Evolutionary conservation across 768 basidiomycete genomes (phyloP), one percentile per base, ranked within the genome.

Genomic region (Hygrophorus pudorinus): DNA sequence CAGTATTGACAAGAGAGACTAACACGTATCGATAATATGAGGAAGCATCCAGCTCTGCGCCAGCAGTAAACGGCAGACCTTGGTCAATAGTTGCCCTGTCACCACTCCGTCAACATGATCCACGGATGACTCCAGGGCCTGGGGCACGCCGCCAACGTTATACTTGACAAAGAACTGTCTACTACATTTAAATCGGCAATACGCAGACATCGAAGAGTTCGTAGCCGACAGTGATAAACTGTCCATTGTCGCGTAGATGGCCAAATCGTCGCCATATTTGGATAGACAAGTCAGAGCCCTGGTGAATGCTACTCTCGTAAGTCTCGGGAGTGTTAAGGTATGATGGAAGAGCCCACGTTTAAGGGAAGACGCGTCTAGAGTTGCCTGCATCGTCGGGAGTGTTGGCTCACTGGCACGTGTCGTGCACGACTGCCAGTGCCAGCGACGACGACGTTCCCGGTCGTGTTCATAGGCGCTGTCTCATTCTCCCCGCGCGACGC

Each of bases 161-260:
- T 84, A 90, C 46, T 71, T 77, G 18, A 76, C 76, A 57, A 91
- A 91, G 63, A 85, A 88, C 30, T 69, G 63, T 32, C 66, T 73
- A 7, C 68, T 66, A 51, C 81, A 86, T 57, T 75, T 79, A 65
- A 90, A 82, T 11, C 84, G 75, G 60, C 79, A 83, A 55, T 85
- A 90, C 9, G 88, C 87, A 31, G 88, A 84, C 55, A 81, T 75
- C 4, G 87, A 80, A 2, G 81, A 78, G 61, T 90, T 91, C 17
- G 83, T 86, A 2, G 80, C 66, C 42, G 83, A 85, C 20, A 91
- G 59, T 5, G 78, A 70, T 27, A 91, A 57, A 28, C 65, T 61
- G 29, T 81, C 78, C 0, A 69, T 56, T 7, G 76, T 74, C 6
- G 82, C 85, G 46, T 78, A 72, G 33, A 91, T 70, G 30, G 74